phyloP scores from a whole-genome alignment of 2,329 filamentous ascomycete species.

The Diaporthe vaccinii region DNA sequence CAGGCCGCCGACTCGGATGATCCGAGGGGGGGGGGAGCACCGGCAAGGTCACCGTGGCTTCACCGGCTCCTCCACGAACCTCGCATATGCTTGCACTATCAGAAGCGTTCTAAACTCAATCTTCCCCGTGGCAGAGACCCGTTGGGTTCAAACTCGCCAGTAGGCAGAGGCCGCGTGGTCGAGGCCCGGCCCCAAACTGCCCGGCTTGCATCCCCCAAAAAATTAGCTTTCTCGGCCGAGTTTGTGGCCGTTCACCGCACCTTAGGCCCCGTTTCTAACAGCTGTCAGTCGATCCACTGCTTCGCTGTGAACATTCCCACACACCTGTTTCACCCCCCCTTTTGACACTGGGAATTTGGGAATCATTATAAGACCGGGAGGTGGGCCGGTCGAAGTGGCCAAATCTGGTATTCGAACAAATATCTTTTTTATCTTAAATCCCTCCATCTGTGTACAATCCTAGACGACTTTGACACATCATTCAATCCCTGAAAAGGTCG shows the following conservation, averaged over 20 bases:
- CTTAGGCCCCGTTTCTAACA: neutral
- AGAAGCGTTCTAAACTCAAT: neutral
- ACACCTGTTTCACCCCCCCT: neutral
- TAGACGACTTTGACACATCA: neutral
- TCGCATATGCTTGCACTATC: neutral
- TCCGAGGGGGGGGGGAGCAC: neutral
- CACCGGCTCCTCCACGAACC: neutral
- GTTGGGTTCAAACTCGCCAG: neutral
- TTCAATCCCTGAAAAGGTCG: too few relatives aligned
- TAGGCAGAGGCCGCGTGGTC: neutral
- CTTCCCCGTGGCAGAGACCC: neutral
- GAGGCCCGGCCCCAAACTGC: neutral
- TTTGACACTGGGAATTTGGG: neutral
- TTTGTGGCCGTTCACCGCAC: conserved; percentile 26
- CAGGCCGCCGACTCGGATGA: neutral
- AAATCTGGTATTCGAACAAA: neutral
- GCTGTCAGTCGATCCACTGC: conserved; percentile 8
- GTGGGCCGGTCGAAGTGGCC: too few relatives aligned
- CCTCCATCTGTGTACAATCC: neutral
- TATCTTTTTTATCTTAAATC: neutral
- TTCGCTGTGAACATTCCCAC: conserved; percentile 11
- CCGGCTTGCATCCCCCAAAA: conserved; percentile 23
- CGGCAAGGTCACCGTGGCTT: neutral
- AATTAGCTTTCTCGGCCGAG: conserved; percentile 30
- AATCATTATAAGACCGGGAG: neutral